phyloP scores from a whole-genome alignment of 2,329 filamentous ascomycete species.

The Thelonectria discophora region DNA sequence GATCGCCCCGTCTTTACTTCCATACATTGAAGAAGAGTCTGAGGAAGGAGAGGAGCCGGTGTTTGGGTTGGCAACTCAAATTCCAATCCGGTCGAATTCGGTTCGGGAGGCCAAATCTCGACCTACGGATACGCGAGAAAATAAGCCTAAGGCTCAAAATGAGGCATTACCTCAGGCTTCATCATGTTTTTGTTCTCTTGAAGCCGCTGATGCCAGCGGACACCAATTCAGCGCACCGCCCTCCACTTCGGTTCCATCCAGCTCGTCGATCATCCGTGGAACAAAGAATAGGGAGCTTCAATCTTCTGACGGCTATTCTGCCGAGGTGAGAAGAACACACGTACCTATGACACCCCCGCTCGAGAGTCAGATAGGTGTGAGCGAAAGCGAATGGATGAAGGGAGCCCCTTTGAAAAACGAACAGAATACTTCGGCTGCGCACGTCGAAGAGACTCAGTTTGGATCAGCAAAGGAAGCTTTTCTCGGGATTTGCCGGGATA shows the following conservation, averaged over 20 bases:
- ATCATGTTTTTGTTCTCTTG: background rate
- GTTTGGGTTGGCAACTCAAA: slow-evolving; percentile 18
- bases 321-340: background rate
- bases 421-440: background rate
- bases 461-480: background rate
- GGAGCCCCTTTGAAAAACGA: background rate
- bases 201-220: background rate
- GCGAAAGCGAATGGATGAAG: slow-evolving; percentile 33
- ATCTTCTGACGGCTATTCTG: background rate
- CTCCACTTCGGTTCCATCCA: background rate
- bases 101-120: slow-evolving; percentile 2
- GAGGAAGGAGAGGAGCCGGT: slow-evolving; percentile 24
- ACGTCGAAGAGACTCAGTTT: background rate
- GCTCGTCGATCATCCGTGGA: background rate
- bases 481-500: background rate
- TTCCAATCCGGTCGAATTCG: slow-evolving; percentile 22
- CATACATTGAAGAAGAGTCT: slow-evolving; percentile 36
- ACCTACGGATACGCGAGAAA: background rate
- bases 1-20: slow-evolving; percentile 27
- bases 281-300: background rate
- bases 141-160: background rate
- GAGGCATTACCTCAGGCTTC: background rate
- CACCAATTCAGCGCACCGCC: background rate
- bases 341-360: background rate
- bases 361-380: slow-evolving; percentile 7